A percentile compares a stretch with the other conserved stretches of the same genome.
Evolutionary conservation across 2,329 filamentous ascomycete genomes (phyloP).

Genomic region (Fusarium nisikadoi): DNA sequence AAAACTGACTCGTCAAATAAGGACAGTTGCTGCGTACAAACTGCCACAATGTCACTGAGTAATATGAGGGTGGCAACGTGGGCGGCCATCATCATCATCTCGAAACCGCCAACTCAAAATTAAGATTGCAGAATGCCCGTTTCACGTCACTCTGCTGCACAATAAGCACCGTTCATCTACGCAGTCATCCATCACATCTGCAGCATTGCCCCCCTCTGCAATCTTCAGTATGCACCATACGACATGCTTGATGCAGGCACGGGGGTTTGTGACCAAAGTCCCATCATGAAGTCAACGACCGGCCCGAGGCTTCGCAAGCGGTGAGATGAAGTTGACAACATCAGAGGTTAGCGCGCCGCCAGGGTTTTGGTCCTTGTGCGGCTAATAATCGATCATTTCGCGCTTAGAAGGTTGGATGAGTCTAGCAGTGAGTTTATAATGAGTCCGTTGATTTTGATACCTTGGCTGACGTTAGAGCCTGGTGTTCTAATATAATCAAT

Average conservation of each 20-base stretch:
- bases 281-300: slow-evolving; percentile 21
- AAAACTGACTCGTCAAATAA: slow-evolving; percentile 9
- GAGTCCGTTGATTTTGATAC: neutral
- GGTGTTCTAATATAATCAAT: slow-evolving; percentile 3
- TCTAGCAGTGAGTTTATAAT: slow-evolving; percentile 14
- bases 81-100: neutral
- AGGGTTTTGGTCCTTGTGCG: slow-evolving; percentile 34
- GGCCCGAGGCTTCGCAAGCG: slow-evolving; percentile 28
- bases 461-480: slow-evolving; percentile 3
- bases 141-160: slow-evolving; percentile 11
- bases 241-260: slow-evolving; percentile 23
- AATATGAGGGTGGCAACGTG: neutral
- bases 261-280: slow-evolving; percentile 22
- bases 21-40: neutral
- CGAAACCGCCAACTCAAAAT: neutral
- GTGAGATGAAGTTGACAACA: slow-evolving; percentile 38
- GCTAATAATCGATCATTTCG: slow-evolving; percentile 31
- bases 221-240: slow-evolving; percentile 1
- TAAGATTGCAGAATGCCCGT: neutral
- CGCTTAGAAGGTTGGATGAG: slow-evolving; percentile 23
- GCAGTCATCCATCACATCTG: neutral
- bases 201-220: neutral
- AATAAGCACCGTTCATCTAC: slow-evolving; percentile 14
- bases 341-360: slow-evolving; percentile 29
- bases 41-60: neutral